Evolutionary conservation across 2,329 filamentous ascomycete species (phyloP), one percentile per base, ranked within the genome.

Genomic region (Coniella lustricola): DNA sequence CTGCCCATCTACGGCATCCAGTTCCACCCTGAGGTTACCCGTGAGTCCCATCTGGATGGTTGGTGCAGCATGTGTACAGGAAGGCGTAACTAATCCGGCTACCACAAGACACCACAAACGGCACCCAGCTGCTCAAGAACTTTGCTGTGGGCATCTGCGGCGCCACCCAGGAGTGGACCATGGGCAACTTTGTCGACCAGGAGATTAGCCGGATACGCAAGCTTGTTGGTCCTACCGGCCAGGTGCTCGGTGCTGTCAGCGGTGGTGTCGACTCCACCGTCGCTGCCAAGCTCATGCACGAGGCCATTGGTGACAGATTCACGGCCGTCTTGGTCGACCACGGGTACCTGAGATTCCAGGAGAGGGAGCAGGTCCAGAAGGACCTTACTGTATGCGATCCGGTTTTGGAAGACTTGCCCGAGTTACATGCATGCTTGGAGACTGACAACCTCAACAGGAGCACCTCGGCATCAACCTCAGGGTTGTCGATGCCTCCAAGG

Each of bases 241-340:
- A 93, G 61, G 91, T 95, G 46, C 64, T 73, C 46, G 70, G 69
- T 9, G 71, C 69, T 7, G 66, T 70, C 29, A 67, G 59, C 42
- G 90, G 90, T 56, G 90, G 90, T 60, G 90, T 96, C 14, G 90
- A 96, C 66, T 86, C 81, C 10, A 96, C 90, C 3, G 90, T 96
- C 10, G 90, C 84, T 2, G 87, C 88, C 0, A 86, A 83, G 66
- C 75, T 96, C 17, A 91, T 95, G 87, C 76, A 84, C 56, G 82
- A 89, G 61, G 90, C 90, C 5, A 95, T 96, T 62, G 75, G 95
- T 72, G 61, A 65, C 46, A 48, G 64, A 62, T 32, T 59, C 65
- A 79, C 90, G 57, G 88, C 89, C 14, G 79, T 94, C 3, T 77
- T 95, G 17, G 82, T 96, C 7, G 84, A 97, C 69, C 95, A 87